Base-by-base conservation (phyloP, 2,329 filamentous ascomycete species). In the Cercospora nicotianae region DNA sequence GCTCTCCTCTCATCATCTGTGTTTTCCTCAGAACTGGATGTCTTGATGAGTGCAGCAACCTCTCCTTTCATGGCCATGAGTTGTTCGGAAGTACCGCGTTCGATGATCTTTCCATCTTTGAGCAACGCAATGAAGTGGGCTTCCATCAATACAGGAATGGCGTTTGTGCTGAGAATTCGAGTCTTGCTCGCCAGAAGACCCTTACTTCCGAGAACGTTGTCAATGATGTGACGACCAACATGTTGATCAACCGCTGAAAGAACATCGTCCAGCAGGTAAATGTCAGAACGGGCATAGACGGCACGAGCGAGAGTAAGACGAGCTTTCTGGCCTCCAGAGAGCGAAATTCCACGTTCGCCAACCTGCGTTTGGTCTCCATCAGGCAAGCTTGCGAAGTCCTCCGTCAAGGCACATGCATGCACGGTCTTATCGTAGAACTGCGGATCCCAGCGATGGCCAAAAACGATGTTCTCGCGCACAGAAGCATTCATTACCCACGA, bases 401-500 rank as follows among this genome's bases (percentile, higher is more conserved):
- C 94, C 5, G 90, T 77, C 36, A 99, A 84, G 57, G 95, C 95
- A 78, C 96, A 99, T 48, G 95, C 94, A 77, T 92, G 90, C 61
- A 99, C 85, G 0, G 94, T 97, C 76, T 91, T 90, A 65, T 98
- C 92, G 81, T 99, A 99, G 80, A 99, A 99, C 31, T 90, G 87
- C 5, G 94, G 90, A 79, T 99, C 94, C 84, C 91, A 97, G 58
- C 92, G 90, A 80, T 99, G 93, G 1, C 95, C 95, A 76, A 99
- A 99, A 4, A 97, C 85, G 73, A 99, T 97, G 77, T 99, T 99
- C 77, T 99, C 95, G 75, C 93, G 92, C 66, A 99, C 94, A 31
- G 92, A 96, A 8, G 95, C 95, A 77, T 99, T 99, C 89, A 98
- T 94, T 63, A 99, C 91, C 95, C 96, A 99, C 20, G 93, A 85